Evolutionary conservation across 2,329 filamentous ascomycete species (phyloP), one percentile per base, ranked within the genome.

Genomic region (Fusarium dimerum): DNA sequence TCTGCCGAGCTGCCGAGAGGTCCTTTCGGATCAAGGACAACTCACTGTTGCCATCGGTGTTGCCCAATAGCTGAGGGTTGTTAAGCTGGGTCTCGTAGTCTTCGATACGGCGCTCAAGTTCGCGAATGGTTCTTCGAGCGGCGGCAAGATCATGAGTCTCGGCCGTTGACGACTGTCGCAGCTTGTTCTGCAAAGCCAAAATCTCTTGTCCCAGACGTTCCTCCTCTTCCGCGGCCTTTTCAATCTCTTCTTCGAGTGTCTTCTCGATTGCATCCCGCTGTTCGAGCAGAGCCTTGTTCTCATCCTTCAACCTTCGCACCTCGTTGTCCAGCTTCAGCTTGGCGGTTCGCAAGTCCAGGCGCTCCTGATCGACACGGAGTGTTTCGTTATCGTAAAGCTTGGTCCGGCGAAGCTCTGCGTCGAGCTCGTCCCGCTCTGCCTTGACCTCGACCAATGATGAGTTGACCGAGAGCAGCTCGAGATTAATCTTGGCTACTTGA

Each of bases 321-420:
- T 90, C 87, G 54, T 76, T 80, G 57, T 90, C 87, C 16, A 89
- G 77, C 63, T 85, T 87, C 56, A 85, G 73, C 66, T 86, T 88
- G n/a, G 82, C 73, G 29, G 85, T 84, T 16, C 86, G 83, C 20
- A 90, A 74, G 48, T 90, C 85, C 43, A 87, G 73, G 57, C 86
- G 85, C 64, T 90, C 88, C 55, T 86, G 82, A 59, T 90, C 87
- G 43, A 88, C 68, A 12, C 79, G 80, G 60, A 83, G 79, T 1
- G 79, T 82, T 52, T 86, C 82, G 49, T 79, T 79, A 45, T 81
- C 82, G 49, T 81, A 78, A 39, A 82, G 76, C 55, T 75, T 76
- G n/a, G 76, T 67, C 20, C 78, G 76, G 42, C 78, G 77, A 17
- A 90, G 73, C 62, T 87, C 83, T 32, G 73, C 79, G 50, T 86